Base-by-base conservation (phyloP, 2,329 filamentous ascomycete species). In the Sporothrix luriei region DNA sequence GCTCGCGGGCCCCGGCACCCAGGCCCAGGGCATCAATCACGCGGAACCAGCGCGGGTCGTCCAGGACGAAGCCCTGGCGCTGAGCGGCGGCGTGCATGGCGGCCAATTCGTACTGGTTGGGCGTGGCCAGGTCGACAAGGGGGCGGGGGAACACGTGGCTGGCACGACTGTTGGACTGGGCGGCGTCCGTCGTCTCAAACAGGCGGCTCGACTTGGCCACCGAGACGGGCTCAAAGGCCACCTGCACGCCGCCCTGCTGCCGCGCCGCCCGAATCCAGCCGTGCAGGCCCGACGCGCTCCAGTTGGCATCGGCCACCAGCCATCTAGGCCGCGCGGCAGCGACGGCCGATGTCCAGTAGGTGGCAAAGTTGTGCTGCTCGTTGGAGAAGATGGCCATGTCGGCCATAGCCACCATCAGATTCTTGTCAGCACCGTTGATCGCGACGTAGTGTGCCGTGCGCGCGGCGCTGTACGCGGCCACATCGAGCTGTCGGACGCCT, bases 391-490 rank as follows among this genome's bases (percentile, higher is more conserved):
- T 94, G 69, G 84, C 87, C 93, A 98, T 97, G 77, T 98, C 95
- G 4, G 94, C 94, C 92, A 97, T 97, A 59, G 93, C 94, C 72
- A 97, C 80, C n/a, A 94, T 85, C 2, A 99, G 86, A 73, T 94
- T 91, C 78, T 93, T 96, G 71, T 90, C 87, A 0, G 83, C 83
- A 76, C 96, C 91, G 77, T 98, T 99, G 73, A 98, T 83, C 19
- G 94, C 91, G 3, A 98, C 87, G 77, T 98, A 98, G 78, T 97
- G 93, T 0, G 94, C 93, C 1, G 94, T 98, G 69, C 91, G 86
- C 43, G 84, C 83, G 2, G 82, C 82, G 26, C 78, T 80, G 71
- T 82, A 81, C 55, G 83, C 78, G 19, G 14, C 33, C 11, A 80
- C 16, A 80, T 79, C 4, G 19, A 91, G 80, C 66, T 83, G 80